Percentiles rank a stretch among this genome's conserved stretches.
Conservation (phyloP, 2,329 filamentous ascomycete genomes). For the Chrysosphaeria jannelii region DNA sequence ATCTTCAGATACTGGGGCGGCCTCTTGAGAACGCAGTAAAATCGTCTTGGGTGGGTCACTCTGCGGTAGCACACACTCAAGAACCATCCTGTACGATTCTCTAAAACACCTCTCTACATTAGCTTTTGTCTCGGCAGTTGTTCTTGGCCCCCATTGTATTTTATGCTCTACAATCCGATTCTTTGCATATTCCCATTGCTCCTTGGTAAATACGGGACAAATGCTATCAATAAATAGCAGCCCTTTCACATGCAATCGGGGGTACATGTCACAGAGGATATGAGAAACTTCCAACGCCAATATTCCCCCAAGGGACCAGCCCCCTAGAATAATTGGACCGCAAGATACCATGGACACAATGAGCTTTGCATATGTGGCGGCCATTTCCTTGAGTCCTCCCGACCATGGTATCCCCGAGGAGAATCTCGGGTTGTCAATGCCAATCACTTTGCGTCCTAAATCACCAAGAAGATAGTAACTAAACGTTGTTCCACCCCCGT, state of each 20-base stretch:
- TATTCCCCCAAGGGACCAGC: constrained; percentile 24
- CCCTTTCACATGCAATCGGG: constrained; percentile 13
- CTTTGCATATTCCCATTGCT: constrained; percentile 2
- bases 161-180: constrained; percentile 7
- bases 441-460: constrained; percentile 19
- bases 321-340: constrained; percentile 18
- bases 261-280: constrained; percentile 9
- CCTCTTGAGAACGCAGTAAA: constrained; percentile 15
- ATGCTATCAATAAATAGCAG: constrained; percentile 22
- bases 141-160: constrained; percentile 7
- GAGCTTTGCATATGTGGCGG: constrained; percentile 15
- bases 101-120: constrained; percentile 12
- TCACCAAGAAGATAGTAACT: constrained; percentile 22
- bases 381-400: constrained; percentile 24
- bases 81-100: constrained; percentile 13
- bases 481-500: constrained; percentile 28
- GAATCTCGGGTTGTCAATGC: constrained; percentile 23
- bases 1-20: constrained; percentile 9
- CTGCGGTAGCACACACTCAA: constrained; percentile 8
- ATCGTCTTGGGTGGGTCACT: constrained; percentile 12
- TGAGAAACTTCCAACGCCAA: constrained; percentile 19
- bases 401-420: constrained; percentile 15
- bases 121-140: constrained; percentile 7
- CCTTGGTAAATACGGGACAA: constrained; percentile 6
- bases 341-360: constrained; percentile 12